Conservation (phyloP, 2,329 filamentous ascomycete genomes). For the Elsinoe perseae region DNA sequence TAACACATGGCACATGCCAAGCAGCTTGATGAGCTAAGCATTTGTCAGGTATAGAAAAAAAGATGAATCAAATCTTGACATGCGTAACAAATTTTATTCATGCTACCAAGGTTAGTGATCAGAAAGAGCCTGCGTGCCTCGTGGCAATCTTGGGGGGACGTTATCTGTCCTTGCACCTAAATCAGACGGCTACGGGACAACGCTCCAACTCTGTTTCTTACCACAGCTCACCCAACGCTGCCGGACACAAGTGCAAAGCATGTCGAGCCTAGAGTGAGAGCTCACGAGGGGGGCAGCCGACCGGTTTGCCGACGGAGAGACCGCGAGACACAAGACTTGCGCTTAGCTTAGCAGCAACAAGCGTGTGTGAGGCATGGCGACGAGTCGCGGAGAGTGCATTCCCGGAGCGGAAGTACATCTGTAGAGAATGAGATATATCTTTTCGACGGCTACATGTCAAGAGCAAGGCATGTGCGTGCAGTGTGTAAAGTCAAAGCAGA, state of each 20-base stretch:
- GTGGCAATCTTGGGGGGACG: not conserved
- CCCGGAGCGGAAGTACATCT: not conserved
- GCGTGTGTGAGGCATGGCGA: not conserved
- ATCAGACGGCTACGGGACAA: not conserved
- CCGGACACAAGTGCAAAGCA: not conserved
- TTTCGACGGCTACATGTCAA: not conserved
- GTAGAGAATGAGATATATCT: not conserved
- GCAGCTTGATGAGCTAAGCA: not conserved
- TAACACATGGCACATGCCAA: not conserved
- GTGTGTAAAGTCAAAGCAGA: not conserved
- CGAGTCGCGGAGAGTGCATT: not conserved
- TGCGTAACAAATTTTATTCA: not conserved
- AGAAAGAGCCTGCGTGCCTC: not conserved
- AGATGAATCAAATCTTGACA: not conserved
- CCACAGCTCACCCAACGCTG: not conserved
- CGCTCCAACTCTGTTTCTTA: constrained; percentile 2
- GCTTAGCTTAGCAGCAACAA: constrained; percentile 2
- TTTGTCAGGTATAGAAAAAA: not conserved
- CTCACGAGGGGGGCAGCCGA: not conserved
- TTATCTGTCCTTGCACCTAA: not conserved
- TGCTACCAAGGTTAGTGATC: not conserved
- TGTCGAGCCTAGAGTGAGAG: not conserved
- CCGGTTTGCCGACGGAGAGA: not conserved
- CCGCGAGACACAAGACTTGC: not conserved
- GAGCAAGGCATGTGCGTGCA: not conserved